phyloP scores from a whole-genome alignment of 495 filamentous ascomycete species.

The Aspergillus conjunctus region DNA sequence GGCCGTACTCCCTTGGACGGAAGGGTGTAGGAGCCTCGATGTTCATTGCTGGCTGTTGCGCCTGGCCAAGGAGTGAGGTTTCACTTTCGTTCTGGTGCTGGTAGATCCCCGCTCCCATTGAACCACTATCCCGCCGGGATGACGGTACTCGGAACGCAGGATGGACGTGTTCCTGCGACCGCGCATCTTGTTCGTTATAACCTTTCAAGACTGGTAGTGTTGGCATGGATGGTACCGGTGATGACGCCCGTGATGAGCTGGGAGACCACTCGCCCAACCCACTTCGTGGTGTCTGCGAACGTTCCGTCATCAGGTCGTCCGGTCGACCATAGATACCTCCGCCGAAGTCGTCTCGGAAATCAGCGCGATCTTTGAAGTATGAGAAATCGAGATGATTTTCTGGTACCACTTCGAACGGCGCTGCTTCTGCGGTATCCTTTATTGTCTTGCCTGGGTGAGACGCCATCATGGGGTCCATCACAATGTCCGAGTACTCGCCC shows the following conservation, averaged over 20 bases:
- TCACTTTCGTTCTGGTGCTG: conserved; percentile 49
- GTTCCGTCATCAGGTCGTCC: conserved; percentile 63
- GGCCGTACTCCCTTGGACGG: conserved; percentile 51
- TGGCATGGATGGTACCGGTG: conserved; percentile 44
- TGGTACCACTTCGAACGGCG: conserved; percentile 83
- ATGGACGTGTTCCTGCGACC: conserved; percentile 31
- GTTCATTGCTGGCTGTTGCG: conserved; percentile 39
- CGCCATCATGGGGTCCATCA: conserved; percentile 78
- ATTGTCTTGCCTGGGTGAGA: conserved; percentile 70
- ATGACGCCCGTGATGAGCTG: conserved; percentile 49
- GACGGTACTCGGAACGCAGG: conserved; percentile 42
- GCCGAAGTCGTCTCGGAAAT: conserved; percentile 86
- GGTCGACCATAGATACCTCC: conserved; percentile 74
- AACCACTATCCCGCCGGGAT: conserved; percentile 31
- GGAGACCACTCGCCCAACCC: conserved; percentile 49
- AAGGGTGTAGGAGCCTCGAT: conserved; percentile 43
- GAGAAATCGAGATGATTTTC: conserved; percentile 91
- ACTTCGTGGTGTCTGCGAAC: conserved; percentile 67
- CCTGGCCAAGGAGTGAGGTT: conserved; percentile 43
- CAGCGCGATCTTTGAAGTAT: conserved; percentile 84
- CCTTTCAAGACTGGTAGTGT: conserved; percentile 33
- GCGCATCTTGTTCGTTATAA: conserved; percentile 34
- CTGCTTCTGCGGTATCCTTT: conserved; percentile 32
- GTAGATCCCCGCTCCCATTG: conserved; percentile 33
- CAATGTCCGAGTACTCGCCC: conserved; percentile 72